These are phyloP conservation scores for Ulmus americana DNA, from an alignment of 331 rosid species.

Conservation along the genomic window DNA sequence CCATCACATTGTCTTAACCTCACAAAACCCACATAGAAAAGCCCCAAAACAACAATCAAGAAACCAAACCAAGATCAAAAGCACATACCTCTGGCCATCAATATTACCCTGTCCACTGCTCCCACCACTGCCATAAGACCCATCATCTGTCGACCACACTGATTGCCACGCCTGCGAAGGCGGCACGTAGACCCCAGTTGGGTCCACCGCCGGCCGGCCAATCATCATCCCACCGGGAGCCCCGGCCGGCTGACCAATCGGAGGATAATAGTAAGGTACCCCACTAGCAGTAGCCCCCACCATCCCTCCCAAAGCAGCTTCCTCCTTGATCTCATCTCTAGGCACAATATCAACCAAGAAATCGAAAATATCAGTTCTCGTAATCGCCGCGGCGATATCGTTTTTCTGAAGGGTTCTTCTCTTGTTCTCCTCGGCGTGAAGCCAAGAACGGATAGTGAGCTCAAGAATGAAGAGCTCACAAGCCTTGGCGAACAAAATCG, in stretches of 20 bases:
- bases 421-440: slow-evolving; percentile 98
- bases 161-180: slow-evolving; percentile 99
- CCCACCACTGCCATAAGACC: slow-evolving; percentile 60
- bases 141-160: slow-evolving; percentile 82
- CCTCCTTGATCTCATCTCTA: slow-evolving; percentile 90
- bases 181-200: slow-evolving; percentile 72
- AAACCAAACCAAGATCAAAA: background rate
- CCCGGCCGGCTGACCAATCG: slow-evolving; percentile 84
- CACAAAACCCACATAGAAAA: background rate
- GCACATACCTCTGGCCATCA: slow-evolving; percentile 69
- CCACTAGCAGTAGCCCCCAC: slow-evolving; percentile 71
- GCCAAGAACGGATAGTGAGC: slow-evolving; percentile 95
- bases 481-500: slow-evolving; percentile 86
- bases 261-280: slow-evolving; percentile 81
- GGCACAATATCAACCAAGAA: slow-evolving; percentile 90
- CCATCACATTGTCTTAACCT: background rate
- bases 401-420: slow-evolving; percentile 89
- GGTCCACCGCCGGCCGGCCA: slow-evolving; percentile 84
- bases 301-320: slow-evolving; percentile 50
- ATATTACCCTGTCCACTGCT: slow-evolving; percentile 58
- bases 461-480: slow-evolving; percentile 99
- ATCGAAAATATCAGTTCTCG: slow-evolving; percentile 82
- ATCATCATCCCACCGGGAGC: slow-evolving; percentile 70
- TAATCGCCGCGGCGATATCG: slow-evolving; percentile 87
- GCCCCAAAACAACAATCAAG: background rate